Percentiles rank a stretch among this genome's conserved stretches.
Evolutionary conservation across 805 yeast species (phyloP).

Genomic region (Starmerella sirachaensis): DNA sequence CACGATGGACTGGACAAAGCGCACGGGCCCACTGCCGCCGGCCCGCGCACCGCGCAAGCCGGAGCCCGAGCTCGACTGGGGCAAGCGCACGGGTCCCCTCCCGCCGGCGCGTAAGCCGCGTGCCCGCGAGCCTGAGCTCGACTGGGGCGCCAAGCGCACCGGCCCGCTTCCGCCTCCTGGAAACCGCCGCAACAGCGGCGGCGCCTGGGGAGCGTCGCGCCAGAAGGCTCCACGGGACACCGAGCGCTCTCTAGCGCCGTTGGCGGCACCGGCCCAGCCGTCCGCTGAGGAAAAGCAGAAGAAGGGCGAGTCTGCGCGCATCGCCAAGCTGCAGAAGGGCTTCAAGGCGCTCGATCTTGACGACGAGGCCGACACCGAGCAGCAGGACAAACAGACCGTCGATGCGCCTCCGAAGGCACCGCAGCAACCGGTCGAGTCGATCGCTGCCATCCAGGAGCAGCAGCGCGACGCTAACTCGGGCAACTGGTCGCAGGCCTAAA

Average conservation of each 20-base stretch:
- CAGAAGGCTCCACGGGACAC: not conserved
- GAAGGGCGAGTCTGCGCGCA: constrained; percentile 18
- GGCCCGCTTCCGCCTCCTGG: constrained; percentile 9
- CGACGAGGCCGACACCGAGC: constrained; percentile 17
- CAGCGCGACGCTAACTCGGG: constrained; percentile 17
- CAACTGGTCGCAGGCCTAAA: constrained; percentile 14
- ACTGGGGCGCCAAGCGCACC: constrained; percentile 17
- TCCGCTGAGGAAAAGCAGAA: constrained; percentile 20
- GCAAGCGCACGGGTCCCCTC: constrained; percentile 15
- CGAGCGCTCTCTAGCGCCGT: constrained; percentile 14
- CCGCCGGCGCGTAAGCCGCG: not conserved
- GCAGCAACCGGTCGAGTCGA: constrained; percentile 14
- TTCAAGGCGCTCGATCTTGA: constrained; percentile 19
- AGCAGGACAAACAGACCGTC: constrained; percentile 6
- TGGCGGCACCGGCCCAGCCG: constrained; percentile 7
- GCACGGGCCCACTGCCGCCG: constrained; percentile 10
- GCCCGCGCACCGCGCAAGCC: constrained; percentile 19
- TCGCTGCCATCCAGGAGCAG: constrained; percentile 17
- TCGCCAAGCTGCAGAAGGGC: constrained; percentile 24
- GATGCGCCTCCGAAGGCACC: constrained; percentile 1
- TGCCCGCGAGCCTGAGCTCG: constrained; percentile 14
- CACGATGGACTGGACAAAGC: constrained; percentile 37
- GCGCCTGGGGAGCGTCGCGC: not conserved
- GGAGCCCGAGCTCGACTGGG: constrained; percentile 42
- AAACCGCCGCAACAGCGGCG: constrained; percentile 28